A percentile compares a stretch with the other conserved stretches of the same genome.
These are phyloP conservation scores for Perilla frutescens DNA, from an alignment of 257 asterid species.

Conservation along the genomic window DNA sequence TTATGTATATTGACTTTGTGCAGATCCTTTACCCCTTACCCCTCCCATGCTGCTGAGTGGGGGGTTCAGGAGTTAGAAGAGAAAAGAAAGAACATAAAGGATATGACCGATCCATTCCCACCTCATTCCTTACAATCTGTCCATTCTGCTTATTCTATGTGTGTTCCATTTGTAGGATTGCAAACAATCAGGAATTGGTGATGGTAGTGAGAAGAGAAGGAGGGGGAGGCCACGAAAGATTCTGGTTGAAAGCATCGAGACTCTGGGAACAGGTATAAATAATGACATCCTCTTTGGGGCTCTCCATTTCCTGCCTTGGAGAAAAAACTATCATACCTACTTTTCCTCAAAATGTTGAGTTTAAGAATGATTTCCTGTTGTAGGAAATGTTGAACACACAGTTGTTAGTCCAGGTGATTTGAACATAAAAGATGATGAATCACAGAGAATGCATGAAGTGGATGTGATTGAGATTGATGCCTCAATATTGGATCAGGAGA, in stretches of 20 bases:
- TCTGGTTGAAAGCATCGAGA: slow-evolving; percentile 23
- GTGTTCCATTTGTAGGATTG: slow-evolving; percentile 46
- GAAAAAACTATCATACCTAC: not conserved
- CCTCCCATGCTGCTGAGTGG: slow-evolving; percentile 9
- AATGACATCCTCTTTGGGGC: not conserved
- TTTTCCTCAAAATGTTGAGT: slow-evolving; percentile 10
- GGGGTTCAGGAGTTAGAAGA: not conserved
- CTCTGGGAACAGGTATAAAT: slow-evolving; percentile 46
- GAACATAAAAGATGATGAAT: slow-evolving; percentile 39
- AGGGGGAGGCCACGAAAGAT: slow-evolving; percentile 63
- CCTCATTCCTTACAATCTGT: not conserved
- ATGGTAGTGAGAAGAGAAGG: slow-evolving; percentile 40
- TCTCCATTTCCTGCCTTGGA: slow-evolving; percentile 22
- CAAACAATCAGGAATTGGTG: slow-evolving; percentile 40
- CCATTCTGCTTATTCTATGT: slow-evolving; percentile 6
- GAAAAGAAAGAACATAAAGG: not conserved
- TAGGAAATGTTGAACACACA: slow-evolving; percentile 34
- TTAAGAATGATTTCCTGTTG: slow-evolving; percentile 20
- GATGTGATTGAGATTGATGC: slow-evolving; percentile 34
- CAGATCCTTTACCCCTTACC: not conserved
- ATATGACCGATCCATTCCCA: not conserved
- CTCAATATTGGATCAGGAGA: slow-evolving; percentile 30
- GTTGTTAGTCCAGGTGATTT: slow-evolving; percentile 34
- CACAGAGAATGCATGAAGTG: slow-evolving; percentile 40
- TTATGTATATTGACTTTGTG: slow-evolving; percentile 24